A percentile compares a stretch with the other conserved stretches of the same genome.
Evolutionary conservation across 169 alveolate species (phyloP).

Genomic region (Amoebophrya sp.): DNA sequence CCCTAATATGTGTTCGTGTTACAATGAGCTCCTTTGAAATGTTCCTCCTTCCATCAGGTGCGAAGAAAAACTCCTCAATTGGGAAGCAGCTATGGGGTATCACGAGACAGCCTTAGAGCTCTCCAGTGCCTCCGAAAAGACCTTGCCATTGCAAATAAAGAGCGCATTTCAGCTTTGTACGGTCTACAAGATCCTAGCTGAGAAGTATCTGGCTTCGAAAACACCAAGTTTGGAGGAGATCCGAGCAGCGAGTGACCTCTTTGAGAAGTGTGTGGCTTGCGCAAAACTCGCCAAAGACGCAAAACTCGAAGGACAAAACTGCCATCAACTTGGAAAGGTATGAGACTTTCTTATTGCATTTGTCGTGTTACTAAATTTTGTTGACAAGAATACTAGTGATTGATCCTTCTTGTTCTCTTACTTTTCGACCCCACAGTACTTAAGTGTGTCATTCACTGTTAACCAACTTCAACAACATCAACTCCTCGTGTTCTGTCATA

Average conservation of each 20-base stretch:
- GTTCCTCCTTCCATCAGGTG: background rate
- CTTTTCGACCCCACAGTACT: too few species aligned
- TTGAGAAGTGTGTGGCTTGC: constrained; percentile 1
- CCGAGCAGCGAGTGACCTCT: background rate
- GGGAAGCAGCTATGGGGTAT: background rate
- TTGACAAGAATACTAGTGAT: too few species aligned
- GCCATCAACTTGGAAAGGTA: background rate
- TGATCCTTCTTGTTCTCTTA: too few species aligned
- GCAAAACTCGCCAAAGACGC: constrained; percentile 4
- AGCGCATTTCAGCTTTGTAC: background rate
- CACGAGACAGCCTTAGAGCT: constrained; percentile 3
- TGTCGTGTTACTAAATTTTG: too few species aligned
- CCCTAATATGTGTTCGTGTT: too few species aligned
- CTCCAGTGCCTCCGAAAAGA: background rate
- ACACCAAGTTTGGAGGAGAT: too few species aligned
- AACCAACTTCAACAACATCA: background rate
- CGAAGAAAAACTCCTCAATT: background rate
- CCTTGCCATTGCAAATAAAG: background rate
- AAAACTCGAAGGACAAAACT: background rate
- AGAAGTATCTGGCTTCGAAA: background rate
- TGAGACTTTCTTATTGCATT: too few species aligned
- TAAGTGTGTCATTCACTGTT: too few species aligned
- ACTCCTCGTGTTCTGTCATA: too few species aligned
- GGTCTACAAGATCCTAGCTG: background rate
- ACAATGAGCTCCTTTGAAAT: too few species aligned